Evolutionary conservation across 108 stramenopile species (phyloP).

Genomic region (Thalassiosira profunda): DNA sequence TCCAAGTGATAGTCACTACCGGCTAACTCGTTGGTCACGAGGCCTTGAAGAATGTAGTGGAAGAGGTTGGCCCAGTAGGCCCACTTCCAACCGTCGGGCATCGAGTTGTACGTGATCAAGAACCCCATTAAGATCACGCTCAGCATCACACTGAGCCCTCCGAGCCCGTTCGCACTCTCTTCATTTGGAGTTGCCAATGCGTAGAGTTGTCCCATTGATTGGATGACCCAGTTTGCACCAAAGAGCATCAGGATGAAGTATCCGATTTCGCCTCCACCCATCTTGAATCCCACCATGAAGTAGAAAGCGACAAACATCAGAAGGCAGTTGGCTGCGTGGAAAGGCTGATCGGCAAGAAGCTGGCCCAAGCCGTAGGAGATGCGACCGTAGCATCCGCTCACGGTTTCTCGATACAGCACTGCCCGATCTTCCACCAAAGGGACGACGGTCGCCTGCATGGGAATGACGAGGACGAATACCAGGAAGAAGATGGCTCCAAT

Average conservation of each 20-base stretch:
- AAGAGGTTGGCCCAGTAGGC: conserved; percentile 41
- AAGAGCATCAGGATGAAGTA: conserved; percentile 52
- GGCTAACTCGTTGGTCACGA: conserved; percentile 51
- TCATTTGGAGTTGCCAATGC: conserved; percentile 52
- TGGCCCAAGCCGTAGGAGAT: conserved; percentile 46
- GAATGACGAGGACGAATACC: conserved; percentile 48
- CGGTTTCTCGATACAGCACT: conserved; percentile 52
- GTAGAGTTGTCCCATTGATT: conserved; percentile 47
- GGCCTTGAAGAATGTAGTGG: conserved; percentile 51
- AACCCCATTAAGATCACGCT: conserved; percentile 49
- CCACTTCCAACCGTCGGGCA: conserved; percentile 49
- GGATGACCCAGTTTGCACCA: conserved; percentile 44
- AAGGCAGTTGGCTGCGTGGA: conserved; percentile 33
- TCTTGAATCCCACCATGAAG: conserved; percentile 42
- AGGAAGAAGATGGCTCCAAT: conserved; percentile 52
- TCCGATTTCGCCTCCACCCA: conserved; percentile 15
- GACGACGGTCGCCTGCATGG: conserved; percentile 52
- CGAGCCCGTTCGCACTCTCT: conserved; percentile 48
- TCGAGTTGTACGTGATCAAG: conserved; percentile 37
- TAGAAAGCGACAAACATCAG: conserved; percentile 28
- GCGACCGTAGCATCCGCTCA: conserved; percentile 41
- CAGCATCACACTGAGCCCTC: conserved; percentile 44
- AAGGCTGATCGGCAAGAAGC: conserved; percentile 45
- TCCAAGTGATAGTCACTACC: conserved; percentile 35
- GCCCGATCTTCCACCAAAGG: conserved; percentile 52